These are phyloP conservation scores for Aulographum hederae DNA, from an alignment of 2,329 filamentous ascomycete species.

Conservation along the genomic window DNA sequence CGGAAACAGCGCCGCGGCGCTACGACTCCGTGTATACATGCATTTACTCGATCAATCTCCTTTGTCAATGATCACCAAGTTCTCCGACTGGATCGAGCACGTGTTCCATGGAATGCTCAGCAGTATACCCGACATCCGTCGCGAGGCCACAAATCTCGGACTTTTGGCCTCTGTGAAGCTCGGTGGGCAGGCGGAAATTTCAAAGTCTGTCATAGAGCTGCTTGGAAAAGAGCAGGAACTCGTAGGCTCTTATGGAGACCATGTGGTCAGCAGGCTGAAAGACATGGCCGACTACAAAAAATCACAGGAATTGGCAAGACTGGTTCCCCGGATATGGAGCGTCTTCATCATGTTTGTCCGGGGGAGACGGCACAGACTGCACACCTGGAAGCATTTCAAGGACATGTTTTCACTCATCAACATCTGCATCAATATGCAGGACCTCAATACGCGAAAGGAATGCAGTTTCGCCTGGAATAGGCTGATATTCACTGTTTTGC, in stretches of 20 bases:
- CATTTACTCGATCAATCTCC: constrained; percentile 57
- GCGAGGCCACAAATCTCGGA: constrained; percentile 56
- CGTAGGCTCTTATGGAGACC: constrained; percentile 47
- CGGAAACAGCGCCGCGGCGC: constrained; percentile 65
- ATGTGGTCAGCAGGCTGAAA: constrained; percentile 11
- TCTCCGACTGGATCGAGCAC: constrained; percentile 63
- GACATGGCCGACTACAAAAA: not conserved
- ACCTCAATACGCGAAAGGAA: constrained; percentile 51
- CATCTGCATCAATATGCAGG: constrained; percentile 64
- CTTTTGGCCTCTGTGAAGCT: constrained; percentile 50
- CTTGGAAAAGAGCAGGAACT: constrained; percentile 32
- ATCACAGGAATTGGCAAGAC: not conserved
- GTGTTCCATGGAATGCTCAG: constrained; percentile 70
- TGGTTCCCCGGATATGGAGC: constrained; percentile 81
- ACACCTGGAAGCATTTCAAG: constrained; percentile 54
- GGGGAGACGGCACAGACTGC: too few species aligned
- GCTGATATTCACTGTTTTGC: constrained; percentile 54
- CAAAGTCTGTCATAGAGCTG: constrained; percentile 47
- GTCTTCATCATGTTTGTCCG: constrained; percentile 61
- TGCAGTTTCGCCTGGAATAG: constrained; percentile 77
- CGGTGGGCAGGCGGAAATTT: constrained; percentile 49
- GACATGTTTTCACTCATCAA: constrained; percentile 67
- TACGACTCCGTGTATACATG: constrained; percentile 62
- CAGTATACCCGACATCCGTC: constrained; percentile 55
- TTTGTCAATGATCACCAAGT: constrained; percentile 48